Evolutionary conservation across 306 rosid species (phyloP), one percentile per base, ranked within the genome.

Genomic region (Fragaria ananassa): DNA sequence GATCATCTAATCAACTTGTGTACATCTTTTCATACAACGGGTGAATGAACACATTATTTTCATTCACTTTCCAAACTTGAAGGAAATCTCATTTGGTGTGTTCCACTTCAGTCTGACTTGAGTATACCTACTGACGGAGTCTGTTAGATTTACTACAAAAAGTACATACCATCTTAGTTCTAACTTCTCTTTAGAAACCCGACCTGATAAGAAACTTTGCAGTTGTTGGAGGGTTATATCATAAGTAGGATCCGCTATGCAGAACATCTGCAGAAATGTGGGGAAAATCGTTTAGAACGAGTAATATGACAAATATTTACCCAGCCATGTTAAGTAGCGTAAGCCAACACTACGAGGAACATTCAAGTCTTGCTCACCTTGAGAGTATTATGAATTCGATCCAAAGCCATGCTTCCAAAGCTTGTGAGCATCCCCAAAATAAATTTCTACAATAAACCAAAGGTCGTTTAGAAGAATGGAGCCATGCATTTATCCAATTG

Each of bases 341-440:
- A 56, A 75, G 75, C 54, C 13, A 49, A 63, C 58, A 34, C 53
- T 57, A 27, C 6, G 49, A 63, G 27, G 63, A 44, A 56, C 10
- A 19, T 70, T 23, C 21, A 68, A 63, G 80, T 71, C 68, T 54
- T 44, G 87, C 84, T 81, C 77, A 89, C 98, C 96, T 94, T 94
- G 76, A 95, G 98, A 60, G 97, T 90, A 82, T 95, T 95, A 85
- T 90, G 98, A 70, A 95, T 90, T 68, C 97, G 91, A 76, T 95
- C 97, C 74, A 92, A 77, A 71, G 92, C 88, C 97, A 92, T 90
- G 88, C 86, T 92, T 61, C 97, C 97, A 15, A 95, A 95, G 86
- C 92, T 95, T 73, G 97, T 95, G 74, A 95, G 98, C 97, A 92
- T 92, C 80, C 97, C 98, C 85, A 88, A 49, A 80, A 92, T 92